phyloP scores from a whole-genome alignment of 2,329 filamentous ascomycete genomes.

The Dissoconium aciculare region DNA sequence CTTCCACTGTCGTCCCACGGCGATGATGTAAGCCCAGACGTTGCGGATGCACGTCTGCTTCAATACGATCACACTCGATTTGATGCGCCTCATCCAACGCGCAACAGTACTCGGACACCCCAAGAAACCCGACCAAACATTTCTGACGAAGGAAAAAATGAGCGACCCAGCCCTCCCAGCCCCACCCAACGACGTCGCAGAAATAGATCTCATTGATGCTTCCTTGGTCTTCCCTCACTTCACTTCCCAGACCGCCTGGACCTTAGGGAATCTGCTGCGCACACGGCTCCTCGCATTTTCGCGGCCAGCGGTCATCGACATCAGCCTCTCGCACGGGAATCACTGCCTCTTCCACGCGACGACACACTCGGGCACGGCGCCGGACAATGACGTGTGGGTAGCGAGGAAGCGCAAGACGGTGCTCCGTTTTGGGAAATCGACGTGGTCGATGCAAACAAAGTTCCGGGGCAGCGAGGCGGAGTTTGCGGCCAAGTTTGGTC shows the following conservation, averaged over 20 bases:
- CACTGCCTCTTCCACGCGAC: constrained; percentile 51
- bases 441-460: constrained; percentile 58
- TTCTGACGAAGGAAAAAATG: constrained; percentile 6
- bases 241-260: constrained; percentile 49
- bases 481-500: constrained; percentile 51
- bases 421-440: constrained; percentile 52
- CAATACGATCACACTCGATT: too few species aligned
- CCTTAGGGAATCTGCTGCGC: constrained; percentile 49
- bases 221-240: constrained; percentile 39
- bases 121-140: background rate
- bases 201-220: constrained; percentile 29
- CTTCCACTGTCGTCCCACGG: too few species aligned
- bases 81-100: too few species aligned
- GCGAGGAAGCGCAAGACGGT: constrained; percentile 57
- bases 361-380: constrained; percentile 49
- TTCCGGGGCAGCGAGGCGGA: constrained; percentile 46
- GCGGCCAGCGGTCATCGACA: constrained; percentile 47
- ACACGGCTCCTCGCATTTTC: constrained; percentile 43
- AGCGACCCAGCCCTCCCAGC: constrained; percentile 15
- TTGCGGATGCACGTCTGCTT: too few species aligned
- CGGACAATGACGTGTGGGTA: constrained; percentile 45
- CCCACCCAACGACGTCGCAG: constrained; percentile 23
- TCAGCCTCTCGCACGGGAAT: constrained; percentile 41
- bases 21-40: too few species aligned
- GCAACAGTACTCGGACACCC: too few species aligned